Evolutionary conservation across 1,284 basidiomycete species (phyloP), one percentile per base, ranked within the genome.

Genomic region (Mycena citricolor): DNA sequence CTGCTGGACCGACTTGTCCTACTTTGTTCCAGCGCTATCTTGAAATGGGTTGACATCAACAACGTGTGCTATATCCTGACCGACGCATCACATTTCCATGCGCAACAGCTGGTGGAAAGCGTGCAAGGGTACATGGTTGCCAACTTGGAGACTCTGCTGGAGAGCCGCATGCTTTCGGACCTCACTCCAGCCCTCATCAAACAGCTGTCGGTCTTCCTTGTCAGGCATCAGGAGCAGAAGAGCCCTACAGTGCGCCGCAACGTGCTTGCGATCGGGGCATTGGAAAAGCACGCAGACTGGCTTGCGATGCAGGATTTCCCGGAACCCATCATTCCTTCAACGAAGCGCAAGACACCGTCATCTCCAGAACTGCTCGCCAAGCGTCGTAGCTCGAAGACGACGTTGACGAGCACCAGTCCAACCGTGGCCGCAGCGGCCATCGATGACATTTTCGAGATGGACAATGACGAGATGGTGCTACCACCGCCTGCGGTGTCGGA

Each of bases 111-210:
- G 41, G 77, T 83, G 22, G 72, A 79, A 17, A 79, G 83, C 36
- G 72, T 94, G 13, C 89, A 94, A 62, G 77, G 77, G 31, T 98
- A 94, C 65, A 85, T 94, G 55, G 70, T 81, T 2, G 77, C 80
- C 46, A 94, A 91, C 59, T 74, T 97, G 71, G 97, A 99, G 63
- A 84, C 86, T 0, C 76, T 97, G 42, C 77, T 99, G 17, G 93
- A 97, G 61, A 75, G 74, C 22, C 79, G 80, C 4, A 77, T 93
- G 56, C 76, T 99, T 17, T 81, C 87, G 37, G 88, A 89, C 54
- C 76, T 97, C 35, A 74, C 86, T 4, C 62, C 71, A 17, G 73
- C 77, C 23, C 76, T 92, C 23, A 66, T 97, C 46, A 77, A 77
- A 33, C 78, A 85, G 42, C 76, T 99, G 4, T 74, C 83, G 0